Base-by-base conservation (phyloP, 129 eudicot genomes). In the Lonicera japonica region DNA sequence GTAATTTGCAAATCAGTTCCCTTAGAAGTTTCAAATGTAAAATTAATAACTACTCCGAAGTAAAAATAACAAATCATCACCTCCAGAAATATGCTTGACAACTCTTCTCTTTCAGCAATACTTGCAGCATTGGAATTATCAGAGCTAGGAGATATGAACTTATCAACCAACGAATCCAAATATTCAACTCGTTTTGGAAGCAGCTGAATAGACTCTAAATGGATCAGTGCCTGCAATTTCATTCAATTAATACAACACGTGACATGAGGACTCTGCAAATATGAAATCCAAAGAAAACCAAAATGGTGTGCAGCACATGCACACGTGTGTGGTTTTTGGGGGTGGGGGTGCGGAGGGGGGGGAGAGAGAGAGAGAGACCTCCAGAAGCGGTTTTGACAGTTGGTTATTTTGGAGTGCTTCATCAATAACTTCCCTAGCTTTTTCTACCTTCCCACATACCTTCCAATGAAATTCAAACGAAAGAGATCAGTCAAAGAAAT, bases 61-160 rank as follows among this genome's bases (percentile, higher is more conserved):
- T 25, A 45, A 8, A 4, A 15, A 16, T 13, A 16, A 15, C 0
- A 41, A 12, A 6, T 16, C n/a, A 25, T 52, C 68, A 88, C 99
- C 99, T 94, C 96, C 78, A 88, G 65, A 71, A 82, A 94, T 23
- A 94, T 88, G 85, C 92, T 85, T 14, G 99, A 94, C 59, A 94
- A 63, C 72, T 94, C 99, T 70, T 94, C 99, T 61, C 95, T 72
- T 58, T 94, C 99, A 51, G 60, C 73, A 69, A 85, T 66, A 66
- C 80, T 85, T 23, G 92, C 87, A 67, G 82, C 77, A 73, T 66
- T 75, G 2, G 78, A 64, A 54, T 70, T 73, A 19, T 94, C 92
- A 53, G 87, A 66, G 24, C 54, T 70, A 5, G 89, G 83, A 67
- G 72, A 70, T 10, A 88, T 65, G 75, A 88, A 88, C 77, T 88